Evolutionary conservation across 1,284 basidiomycete genomes (phyloP), one percentile per base, ranked within the genome.

Genomic region (Ustilago shanxiensis): DNA sequence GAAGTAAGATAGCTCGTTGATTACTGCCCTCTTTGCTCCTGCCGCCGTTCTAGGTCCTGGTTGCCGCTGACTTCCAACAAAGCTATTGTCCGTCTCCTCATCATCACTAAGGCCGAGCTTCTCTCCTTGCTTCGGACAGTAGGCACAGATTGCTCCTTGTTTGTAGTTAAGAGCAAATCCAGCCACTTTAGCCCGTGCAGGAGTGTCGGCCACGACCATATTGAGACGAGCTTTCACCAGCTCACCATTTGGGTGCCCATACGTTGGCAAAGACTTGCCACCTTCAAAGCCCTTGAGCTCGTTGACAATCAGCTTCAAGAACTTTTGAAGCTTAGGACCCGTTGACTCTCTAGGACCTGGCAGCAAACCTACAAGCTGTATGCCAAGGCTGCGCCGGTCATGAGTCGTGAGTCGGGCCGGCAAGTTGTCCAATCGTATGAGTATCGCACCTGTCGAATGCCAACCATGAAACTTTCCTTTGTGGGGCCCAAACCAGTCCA

Each of bases 401-500:
- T 20, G 13, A 1, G 60, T 28, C 13, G 18, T 39, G 2, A 55
- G n/a, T 5, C 28, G 16, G 1, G 24, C n/a, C 4, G 52, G 51
- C 8, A 62, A 9, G 41, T 62, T 62, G 29, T 62, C 60, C 3
- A 62, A 54, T 16, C 52, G 24, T 20, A 62, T 29, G 13, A 62
- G 39, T 5, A 62, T 16, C 3, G 41, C 35, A n/a, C 60, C 41
- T 13, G 20, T 62, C 20, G 52, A 54, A 39, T 62, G 52, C 28
- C 29, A 54, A 1, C 35, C 29, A 8, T 11, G 20, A 26, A 29
- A 55, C 4, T 24, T 11, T 1, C 60, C 60, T 28, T 62, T 53
- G 60, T 29, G 29, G 14, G 41, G 31, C 2, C 51, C 29, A 22
- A 62, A 62, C 60, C 60, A 62, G 37, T 62, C 52, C 7, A 62